Conservation (phyloP, 495 filamentous ascomycete genomes). For the Penicillium robsamsonii region DNA sequence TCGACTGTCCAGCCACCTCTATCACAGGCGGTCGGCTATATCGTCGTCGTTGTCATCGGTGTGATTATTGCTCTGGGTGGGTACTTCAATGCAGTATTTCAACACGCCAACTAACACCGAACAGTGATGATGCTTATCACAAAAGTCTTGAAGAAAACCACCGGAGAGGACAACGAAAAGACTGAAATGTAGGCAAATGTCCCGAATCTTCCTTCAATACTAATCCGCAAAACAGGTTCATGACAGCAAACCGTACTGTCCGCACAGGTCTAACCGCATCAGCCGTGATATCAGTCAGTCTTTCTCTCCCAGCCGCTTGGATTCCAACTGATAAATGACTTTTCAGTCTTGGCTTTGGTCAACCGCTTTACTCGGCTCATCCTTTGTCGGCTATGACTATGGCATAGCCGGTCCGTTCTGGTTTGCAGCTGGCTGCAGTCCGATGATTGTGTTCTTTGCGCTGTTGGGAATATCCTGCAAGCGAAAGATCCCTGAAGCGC, state of each 20-base stretch:
- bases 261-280: constrained; percentile 39
- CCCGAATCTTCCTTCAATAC: neutral
- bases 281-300: constrained; percentile 38
- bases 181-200: constrained; percentile 36
- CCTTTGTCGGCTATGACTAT: constrained; percentile 36
- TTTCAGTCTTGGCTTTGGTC: constrained; percentile 37
- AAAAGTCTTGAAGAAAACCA: constrained; percentile 35
- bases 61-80: constrained; percentile 33
- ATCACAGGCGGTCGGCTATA: constrained; percentile 39
- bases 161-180: constrained; percentile 41
- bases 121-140: constrained; percentile 39
- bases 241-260: constrained; percentile 42
- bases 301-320: neutral
- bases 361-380: constrained; percentile 33
- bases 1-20: constrained; percentile 32
- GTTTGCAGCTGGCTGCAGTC: constrained; percentile 45
- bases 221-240: constrained; percentile 33
- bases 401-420: constrained; percentile 40
- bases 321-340: neutral
- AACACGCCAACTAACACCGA: neutral
- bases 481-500: constrained; percentile 43
- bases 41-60: constrained; percentile 36
- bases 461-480: constrained; percentile 48
- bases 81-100: neutral
- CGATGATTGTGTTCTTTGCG: constrained; percentile 49